phyloP scores from a whole-genome alignment of 768 basidiomycete species.

The Suillus subaureus region DNA sequence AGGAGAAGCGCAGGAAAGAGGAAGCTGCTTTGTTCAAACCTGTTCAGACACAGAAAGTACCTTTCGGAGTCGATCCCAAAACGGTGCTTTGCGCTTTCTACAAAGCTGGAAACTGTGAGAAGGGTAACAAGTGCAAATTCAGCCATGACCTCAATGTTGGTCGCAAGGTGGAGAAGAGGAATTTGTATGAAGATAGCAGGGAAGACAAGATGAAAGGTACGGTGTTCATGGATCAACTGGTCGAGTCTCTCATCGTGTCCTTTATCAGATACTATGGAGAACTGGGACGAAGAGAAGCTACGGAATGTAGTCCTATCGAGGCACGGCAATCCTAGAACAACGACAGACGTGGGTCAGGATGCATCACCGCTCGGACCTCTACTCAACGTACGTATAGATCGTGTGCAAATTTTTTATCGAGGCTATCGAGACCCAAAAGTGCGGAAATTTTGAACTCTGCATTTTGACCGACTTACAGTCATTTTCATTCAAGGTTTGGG shows the following conservation, averaged over 20 bases:
- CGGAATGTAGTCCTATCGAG: conserved; percentile 85
- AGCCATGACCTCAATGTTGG: conserved; percentile 90
- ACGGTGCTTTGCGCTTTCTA: conserved; percentile 89
- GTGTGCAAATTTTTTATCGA: conserved; percentile 98
- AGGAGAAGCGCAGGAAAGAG: conserved; percentile 83
- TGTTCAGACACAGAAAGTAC: conserved; percentile 81
- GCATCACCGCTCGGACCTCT: conserved; percentile 18
- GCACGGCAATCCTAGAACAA: conserved; percentile 87
- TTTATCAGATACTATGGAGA: conserved; percentile 89
- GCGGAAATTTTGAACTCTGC: conserved; percentile 20
- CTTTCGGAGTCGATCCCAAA: conserved; percentile 96
- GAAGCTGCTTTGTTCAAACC: conserved; percentile 83
- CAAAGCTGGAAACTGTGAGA: conserved; percentile 92
- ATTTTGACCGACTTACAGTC: not conserved
- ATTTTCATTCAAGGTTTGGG: conserved; percentile 55
- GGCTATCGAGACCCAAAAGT: conserved; percentile 92
- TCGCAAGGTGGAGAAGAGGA: conserved; percentile 93
- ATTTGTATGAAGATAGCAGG: conserved; percentile 86
- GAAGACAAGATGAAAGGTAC: conserved; percentile 78
- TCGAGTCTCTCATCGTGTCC: conserved; percentile 3
- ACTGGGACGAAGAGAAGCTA: conserved; percentile 95
- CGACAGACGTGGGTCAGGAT: conserved; percentile 71
- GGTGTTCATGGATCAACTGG: conserved; percentile 18
- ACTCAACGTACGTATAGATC: conserved; percentile 55
- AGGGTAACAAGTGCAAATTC: conserved; percentile 96